Evolutionary conservation across 1,284 basidiomycete genomes (phyloP).

Genomic region (Cryptococcus deneoformans): DNA sequence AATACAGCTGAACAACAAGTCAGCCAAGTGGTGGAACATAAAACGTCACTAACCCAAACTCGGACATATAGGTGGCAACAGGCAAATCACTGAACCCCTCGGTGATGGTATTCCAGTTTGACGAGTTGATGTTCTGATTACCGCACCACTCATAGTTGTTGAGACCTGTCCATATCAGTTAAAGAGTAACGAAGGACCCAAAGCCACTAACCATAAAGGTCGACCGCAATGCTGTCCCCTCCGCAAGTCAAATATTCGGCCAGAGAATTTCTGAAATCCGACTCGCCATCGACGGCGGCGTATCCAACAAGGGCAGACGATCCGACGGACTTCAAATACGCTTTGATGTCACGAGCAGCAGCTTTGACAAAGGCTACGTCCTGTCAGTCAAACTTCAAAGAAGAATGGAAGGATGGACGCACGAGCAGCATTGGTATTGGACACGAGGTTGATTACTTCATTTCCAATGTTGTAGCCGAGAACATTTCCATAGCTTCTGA

Average conservation of each 20-base stretch:
- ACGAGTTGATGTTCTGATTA: conserved; percentile 57
- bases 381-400: conserved; percentile 1
- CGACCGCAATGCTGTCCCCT: conserved; percentile 65
- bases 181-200: too few relatives aligned
- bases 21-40: neutral
- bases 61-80: conserved; percentile 83
- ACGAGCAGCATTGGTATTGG: conserved; percentile 62
- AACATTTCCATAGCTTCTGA: conserved; percentile 77
- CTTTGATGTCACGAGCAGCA: conserved; percentile 80
- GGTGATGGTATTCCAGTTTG: conserved; percentile 52
- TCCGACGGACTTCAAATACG: conserved; percentile 71
- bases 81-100: conserved; percentile 57
- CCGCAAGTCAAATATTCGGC: conserved; percentile 82
- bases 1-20: conserved; percentile 54
- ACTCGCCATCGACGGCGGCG: conserved; percentile 73
- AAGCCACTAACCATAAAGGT: conserved; percentile 70
- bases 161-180: conserved; percentile 23
- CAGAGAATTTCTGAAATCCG: conserved; percentile 64
- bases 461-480: conserved; percentile 83
- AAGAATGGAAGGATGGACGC: conserved; percentile 10
- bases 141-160: conserved; percentile 70
- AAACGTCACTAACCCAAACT: conserved; percentile 60
- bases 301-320: conserved; percentile 76
- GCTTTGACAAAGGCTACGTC: conserved; percentile 73
- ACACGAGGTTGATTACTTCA: conserved; percentile 66